Evolutionary conservation across 352 stramenopile genomes (phyloP).

Genomic region (Thalassiosira livingstoniorum): DNA sequence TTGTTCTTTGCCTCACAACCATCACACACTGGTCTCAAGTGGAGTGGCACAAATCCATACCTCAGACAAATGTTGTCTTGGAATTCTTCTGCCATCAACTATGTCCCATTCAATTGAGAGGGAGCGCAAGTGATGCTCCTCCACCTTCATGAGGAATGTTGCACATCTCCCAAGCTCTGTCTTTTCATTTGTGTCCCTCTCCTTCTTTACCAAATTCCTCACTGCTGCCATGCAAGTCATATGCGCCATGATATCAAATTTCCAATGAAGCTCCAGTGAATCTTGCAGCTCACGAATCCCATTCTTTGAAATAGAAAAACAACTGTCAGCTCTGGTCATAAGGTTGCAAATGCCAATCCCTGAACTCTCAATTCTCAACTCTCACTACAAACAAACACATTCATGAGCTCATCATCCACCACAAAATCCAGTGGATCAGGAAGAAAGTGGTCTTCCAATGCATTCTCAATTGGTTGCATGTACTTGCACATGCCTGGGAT

Average conservation of each 20-base stretch:
- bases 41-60: constrained; percentile 28
- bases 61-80: constrained; percentile 43
- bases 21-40: constrained; percentile 41
- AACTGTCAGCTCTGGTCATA: constrained; percentile 3
- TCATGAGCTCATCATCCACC: constrained; percentile 8
- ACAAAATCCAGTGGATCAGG: constrained; percentile 16
- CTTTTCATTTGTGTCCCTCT: not conserved
- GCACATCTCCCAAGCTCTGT: too few relatives aligned
- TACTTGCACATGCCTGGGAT: constrained; percentile 14
- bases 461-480: constrained; percentile 40
- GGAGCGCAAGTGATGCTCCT: constrained; percentile 12
- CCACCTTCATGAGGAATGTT: too few relatives aligned
- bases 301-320: constrained; percentile 1
- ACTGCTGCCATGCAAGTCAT: not conserved
- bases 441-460: constrained; percentile 29
- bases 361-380: constrained; percentile 17
- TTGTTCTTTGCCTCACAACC: constrained; percentile 47
- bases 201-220: not conserved
- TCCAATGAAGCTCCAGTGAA: too few relatives aligned
- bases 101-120: constrained; percentile 24
- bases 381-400: too few relatives aligned
- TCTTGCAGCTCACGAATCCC: constrained; percentile 11
- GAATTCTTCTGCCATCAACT: constrained; percentile 46
- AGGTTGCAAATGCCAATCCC: constrained; percentile 42
- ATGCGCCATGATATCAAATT: not conserved